A percentile compares a stretch with the other conserved stretches of the same genome.
These are phyloP conservation scores for Escovopsis sp. DNA, from an alignment of 2,329 filamentous ascomycete genomes.

Conservation along the genomic window DNA sequence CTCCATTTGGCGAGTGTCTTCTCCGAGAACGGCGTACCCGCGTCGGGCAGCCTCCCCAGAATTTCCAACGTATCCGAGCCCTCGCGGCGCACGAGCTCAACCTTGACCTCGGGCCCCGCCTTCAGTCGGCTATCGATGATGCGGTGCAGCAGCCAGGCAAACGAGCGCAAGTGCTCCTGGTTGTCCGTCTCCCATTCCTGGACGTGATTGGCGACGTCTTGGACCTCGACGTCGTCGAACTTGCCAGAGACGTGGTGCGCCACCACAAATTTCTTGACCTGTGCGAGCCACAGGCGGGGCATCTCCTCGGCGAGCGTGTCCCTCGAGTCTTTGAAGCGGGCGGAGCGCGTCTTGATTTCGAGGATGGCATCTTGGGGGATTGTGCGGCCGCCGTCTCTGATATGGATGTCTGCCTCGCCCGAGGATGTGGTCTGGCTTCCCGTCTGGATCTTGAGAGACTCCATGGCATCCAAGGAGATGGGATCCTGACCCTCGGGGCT, in stretches of 20 bases:
- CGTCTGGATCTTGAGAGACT: background rate
- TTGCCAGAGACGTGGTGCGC: constrained; percentile 22
- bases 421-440: background rate
- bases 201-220: constrained; percentile 16
- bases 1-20: constrained; percentile 11
- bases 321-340: constrained; percentile 9
- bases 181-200: constrained; percentile 21
- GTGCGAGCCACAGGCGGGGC: constrained; percentile 26
- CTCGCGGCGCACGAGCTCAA: constrained; percentile 11
- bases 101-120: constrained; percentile 5
- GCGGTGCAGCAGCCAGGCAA: constrained; percentile 12
- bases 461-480: background rate
- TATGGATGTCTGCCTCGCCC: constrained; percentile 2
- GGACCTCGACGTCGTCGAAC: constrained; percentile 21
- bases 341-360: constrained; percentile 29
- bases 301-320: constrained; percentile 21
- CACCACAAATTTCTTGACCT: constrained; percentile 23
- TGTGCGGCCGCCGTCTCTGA: constrained; percentile 10
- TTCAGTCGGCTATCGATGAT: constrained; percentile 6
- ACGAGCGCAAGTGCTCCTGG: constrained; percentile 13
- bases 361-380: constrained; percentile 21
- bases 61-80: constrained; percentile 9
- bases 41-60: constrained; percentile 10
- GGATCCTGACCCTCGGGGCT: background rate
- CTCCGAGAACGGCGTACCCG: constrained; percentile 10